These are phyloP conservation scores for Fraxinus latifolia DNA, from an alignment of 305 asterid genomes.

Conservation along the genomic window DNA sequence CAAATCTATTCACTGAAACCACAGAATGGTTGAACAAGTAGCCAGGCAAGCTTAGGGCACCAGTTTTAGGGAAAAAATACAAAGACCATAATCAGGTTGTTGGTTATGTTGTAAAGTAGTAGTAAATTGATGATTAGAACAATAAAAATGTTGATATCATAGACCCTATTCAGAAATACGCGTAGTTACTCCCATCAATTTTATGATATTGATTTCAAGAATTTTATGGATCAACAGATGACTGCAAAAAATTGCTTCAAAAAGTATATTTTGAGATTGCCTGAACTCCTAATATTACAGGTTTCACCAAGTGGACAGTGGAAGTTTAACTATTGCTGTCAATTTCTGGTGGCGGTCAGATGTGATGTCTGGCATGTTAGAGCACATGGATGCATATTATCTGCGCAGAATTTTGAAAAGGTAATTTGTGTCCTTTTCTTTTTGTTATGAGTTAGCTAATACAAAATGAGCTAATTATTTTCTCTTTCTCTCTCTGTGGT, in stretches of 20 bases:
- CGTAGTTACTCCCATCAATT: slow-evolving; percentile 9
- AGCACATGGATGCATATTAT: slow-evolving; percentile 97
- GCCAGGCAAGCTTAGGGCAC: not conserved
- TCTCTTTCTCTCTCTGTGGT: slow-evolving; percentile 28
- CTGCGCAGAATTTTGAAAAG: slow-evolving; percentile 78
- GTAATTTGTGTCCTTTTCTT: slow-evolving; percentile 34
- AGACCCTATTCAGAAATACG: not conserved
- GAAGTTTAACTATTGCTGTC: slow-evolving; percentile 71
- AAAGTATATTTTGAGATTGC: slow-evolving; percentile 11
- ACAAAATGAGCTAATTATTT: slow-evolving; percentile 30
- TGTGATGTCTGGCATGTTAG: slow-evolving; percentile 64
- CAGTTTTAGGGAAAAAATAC: not conserved
- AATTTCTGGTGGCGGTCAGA: slow-evolving; percentile 95
- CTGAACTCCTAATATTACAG: slow-evolving; percentile 38
- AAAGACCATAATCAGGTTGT: not conserved
- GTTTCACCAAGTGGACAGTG: slow-evolving; percentile 99
- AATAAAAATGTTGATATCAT: not conserved
- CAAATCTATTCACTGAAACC: not conserved
- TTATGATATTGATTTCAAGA: not conserved
- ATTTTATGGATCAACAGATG: slow-evolving; percentile 15
- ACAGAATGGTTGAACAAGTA: not conserved
- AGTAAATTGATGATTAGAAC: not conserved
- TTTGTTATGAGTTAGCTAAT: slow-evolving; percentile 17
- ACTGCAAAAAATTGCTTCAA: slow-evolving; percentile 14
- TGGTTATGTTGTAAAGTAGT: not conserved